Evolutionary conservation across 805 yeast genomes (phyloP), one percentile per base, ranked within the genome.

Genomic region (Kodamaea jinghongensis): DNA sequence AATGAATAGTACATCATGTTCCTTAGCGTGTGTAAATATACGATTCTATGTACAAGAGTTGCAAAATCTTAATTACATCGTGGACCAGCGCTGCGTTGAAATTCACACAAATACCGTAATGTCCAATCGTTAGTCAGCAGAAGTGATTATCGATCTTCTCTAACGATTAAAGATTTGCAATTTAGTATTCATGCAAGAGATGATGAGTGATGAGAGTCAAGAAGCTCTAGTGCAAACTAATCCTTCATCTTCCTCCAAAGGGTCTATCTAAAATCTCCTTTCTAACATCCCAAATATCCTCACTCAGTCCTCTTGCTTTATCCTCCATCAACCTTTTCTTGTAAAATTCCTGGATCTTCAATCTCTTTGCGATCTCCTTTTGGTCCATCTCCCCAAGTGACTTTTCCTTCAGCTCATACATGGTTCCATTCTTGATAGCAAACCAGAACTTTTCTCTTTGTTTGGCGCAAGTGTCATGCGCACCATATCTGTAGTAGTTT

Each of bases 401-500:
- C 36, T 65, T 67, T 12, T 44, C 49, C 16, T 47, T 52, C n/a
- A 14, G 39, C 23, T 52, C 55, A 22, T 42, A 44, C 37, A 62
- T 42, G 6, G 60, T 46, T 2, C 74, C 74, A 57, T 84, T 76
- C 38, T 71, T 68, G 32, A 90, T 50, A 48, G 97, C 89, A 60
- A 91, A 91, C 71, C 83, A 83, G 52, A 89, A 71, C 64, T 88
- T 87, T 16, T 75, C 79, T 38, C 86, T 70, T 52, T 85, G 85
- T 36, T 73, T 74, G 31, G 71, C 73, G 61, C 98, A 91, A 44
- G 78, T 67, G 36, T 81, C 79, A 51, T 87, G 73, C 31, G 81
- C 78, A 2, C 97, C 97, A 55, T 79, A 84, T 39, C 97, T 69
- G 57, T 90, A 91, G 53, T 85, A 84, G 61, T 84, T 76, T 44